Base-by-base conservation (phyloP, 768 basidiomycete species). In the Kwoniella mangroviensis region DNA sequence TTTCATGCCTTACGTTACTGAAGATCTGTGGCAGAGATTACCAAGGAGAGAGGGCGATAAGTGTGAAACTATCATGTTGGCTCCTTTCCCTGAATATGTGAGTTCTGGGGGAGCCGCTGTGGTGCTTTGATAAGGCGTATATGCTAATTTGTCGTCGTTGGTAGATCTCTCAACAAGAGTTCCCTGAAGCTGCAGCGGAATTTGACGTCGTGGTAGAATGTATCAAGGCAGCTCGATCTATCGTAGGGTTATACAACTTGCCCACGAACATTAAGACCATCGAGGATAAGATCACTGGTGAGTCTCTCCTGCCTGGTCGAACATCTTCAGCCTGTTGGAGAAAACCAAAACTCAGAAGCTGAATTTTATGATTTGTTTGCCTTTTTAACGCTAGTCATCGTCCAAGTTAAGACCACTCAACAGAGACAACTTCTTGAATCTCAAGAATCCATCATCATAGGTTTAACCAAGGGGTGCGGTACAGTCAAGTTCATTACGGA, bases 1-100 rank as follows among this genome's bases (percentile, higher is more conserved):
- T 0, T 94, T 98, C 85, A 99, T 98, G 97, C 97, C 97, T 0
- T 99, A 92, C 83, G 92, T 99, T 41, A 98, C 97, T 4, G 97
- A 99, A 84, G 97, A 98, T 83, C 85, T 99, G 12, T 99, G 97
- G 97, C 97, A 99, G 82, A 89, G 97, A 34, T 86, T 99, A 2
- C 94, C 95, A 0, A 87, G 95, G 19, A 86, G 94, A 69, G 89
- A 90, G 1, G 90, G 90, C 51, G 94, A 98, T 80, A 73, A 86
- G 10, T 92, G 91, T 11, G 88, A 90, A 7, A 93, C 93, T 0
- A 94, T 99, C 82, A 95, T 95, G 92, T 84, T 98, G 21, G 87
- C 94, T 0, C 84, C 87, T 40, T 98, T 89, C 87, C 97, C 97
- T 3, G 86, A 88, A 43, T 84, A 86, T 73, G 96, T 95, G 76